These are phyloP conservation scores for Botryotinia narcissicola DNA, from an alignment of 2,329 filamentous ascomycete species.

Conservation along the genomic window DNA sequence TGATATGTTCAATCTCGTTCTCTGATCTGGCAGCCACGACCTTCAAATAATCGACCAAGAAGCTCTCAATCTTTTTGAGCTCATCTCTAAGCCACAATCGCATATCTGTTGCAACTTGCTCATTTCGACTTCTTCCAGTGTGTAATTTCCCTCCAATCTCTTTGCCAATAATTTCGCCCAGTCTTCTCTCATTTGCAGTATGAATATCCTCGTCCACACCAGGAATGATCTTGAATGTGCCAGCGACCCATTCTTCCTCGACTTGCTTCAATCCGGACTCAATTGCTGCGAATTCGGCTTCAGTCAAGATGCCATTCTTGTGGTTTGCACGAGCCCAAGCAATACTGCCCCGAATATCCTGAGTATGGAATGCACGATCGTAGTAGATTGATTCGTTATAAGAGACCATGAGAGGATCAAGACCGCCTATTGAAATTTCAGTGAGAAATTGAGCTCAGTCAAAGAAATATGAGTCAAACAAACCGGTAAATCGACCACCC, in stretches of 20 bases:
- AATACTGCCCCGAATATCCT: constrained; percentile 78
- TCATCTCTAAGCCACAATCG: constrained; percentile 81
- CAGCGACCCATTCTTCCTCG: constrained; percentile 52
- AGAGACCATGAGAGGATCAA: constrained; percentile 81
- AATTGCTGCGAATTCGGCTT: constrained; percentile 71
- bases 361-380: constrained; percentile 73
- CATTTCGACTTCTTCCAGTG: constrained; percentile 82
- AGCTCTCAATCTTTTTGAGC: constrained; percentile 65
- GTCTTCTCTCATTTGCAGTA: constrained; percentile 67
- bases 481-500: constrained; percentile 61
- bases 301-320: constrained; percentile 69
- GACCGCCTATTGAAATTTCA: constrained; percentile 55
- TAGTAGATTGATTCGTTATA: constrained; percentile 82
- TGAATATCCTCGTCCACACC: constrained; percentile 61
- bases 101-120: constrained; percentile 90
- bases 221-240: constrained; percentile 51
- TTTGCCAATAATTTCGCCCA: constrained; percentile 84
- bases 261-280: constrained; percentile 65
- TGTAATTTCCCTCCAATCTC: constrained; percentile 85
- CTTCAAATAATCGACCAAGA: constrained; percentile 66
- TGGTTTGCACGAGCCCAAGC: constrained; percentile 79
- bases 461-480: constrained; percentile 13
- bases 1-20: constrained; percentile 70
- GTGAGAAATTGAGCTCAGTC: constrained; percentile 17
- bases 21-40: constrained; percentile 69